A percentile compares a stretch with the other conserved stretches of the same genome.
Evolutionary conservation across 176 grass and related monocot genomes (phyloP).

Genomic region (Urochloa ruziziensis): DNA sequence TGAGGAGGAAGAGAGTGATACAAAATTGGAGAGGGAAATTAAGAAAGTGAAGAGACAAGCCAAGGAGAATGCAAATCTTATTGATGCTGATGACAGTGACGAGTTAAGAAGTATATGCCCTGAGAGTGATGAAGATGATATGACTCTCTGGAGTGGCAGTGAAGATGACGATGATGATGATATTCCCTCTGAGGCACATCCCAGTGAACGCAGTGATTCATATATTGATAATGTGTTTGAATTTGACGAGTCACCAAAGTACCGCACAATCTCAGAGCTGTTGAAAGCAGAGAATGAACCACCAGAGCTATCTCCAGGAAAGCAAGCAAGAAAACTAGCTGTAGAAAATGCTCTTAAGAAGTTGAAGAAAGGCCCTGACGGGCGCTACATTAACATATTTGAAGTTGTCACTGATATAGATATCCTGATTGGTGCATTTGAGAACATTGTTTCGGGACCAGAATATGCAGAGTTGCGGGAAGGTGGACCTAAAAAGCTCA

Average conservation of each 20-base stretch:
- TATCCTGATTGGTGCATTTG: constrained; percentile 95
- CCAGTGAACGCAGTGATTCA: constrained; percentile 68
- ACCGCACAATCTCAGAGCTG: constrained; percentile 69
- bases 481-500: constrained; percentile 91
- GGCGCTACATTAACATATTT: constrained; percentile 77
- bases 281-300: constrained; percentile 87
- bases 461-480: constrained; percentile 79
- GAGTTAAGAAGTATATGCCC: constrained; percentile 87
- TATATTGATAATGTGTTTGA: constrained; percentile 97
- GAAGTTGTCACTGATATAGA: constrained; percentile 94
- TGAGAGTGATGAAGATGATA: constrained; percentile 82
- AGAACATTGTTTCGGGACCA: constrained; percentile 91
- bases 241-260: constrained; percentile 92
- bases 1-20: constrained; percentile 52
- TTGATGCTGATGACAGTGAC: constrained; percentile 82
- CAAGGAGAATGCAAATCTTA: constrained; percentile 67
- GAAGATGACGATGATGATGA: constrained; percentile 79
- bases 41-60: constrained; percentile 83
- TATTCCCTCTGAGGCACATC: constrained; percentile 64
- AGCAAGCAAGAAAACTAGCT: constrained; percentile 88
- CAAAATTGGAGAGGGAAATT: constrained; percentile 71
- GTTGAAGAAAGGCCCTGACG: constrained; percentile 89
- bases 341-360: constrained; percentile 98
- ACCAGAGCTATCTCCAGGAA: constrained; percentile 84
- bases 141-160: constrained; percentile 86